phyloP scores from a whole-genome alignment of 1,139 yeast species.

The Suhomyces panamericanus region DNA sequence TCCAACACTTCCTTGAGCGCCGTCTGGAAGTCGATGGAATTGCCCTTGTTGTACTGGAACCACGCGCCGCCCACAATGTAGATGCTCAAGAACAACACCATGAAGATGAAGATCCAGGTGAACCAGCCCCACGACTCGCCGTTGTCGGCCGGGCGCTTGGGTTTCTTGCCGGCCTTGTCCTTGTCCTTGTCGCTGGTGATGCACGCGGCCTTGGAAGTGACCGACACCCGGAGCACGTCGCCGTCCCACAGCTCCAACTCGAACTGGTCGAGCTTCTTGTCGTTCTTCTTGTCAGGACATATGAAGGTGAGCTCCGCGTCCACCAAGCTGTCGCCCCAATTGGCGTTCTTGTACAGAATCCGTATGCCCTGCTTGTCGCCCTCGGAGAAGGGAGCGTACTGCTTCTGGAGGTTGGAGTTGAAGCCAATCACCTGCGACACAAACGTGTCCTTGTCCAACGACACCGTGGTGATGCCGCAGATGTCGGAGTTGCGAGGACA shows the following conservation, averaged over 20 bases:
- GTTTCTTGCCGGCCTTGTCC: slow-evolving; percentile 21
- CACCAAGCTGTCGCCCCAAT: slow-evolving; percentile 68
- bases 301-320: slow-evolving; percentile 52
- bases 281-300: slow-evolving; percentile 39
- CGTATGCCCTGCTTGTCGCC: slow-evolving; percentile 41
- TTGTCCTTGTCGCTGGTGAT: slow-evolving; percentile 29
- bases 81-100: slow-evolving; percentile 65
- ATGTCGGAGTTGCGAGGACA: slow-evolving; percentile 73
- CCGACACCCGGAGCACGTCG: slow-evolving; percentile 24
- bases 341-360: slow-evolving; percentile 53
- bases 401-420: slow-evolving; percentile 38
- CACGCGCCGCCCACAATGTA: slow-evolving; percentile 82
- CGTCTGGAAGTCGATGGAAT: slow-evolving; percentile 50
- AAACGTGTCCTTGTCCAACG: slow-evolving; percentile 45
- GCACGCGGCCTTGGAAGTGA: slow-evolving; percentile 42
- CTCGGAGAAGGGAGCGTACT: slow-evolving; percentile 19
- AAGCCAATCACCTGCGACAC: slow-evolving; percentile 59
- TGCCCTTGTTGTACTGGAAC: slow-evolving; percentile 60
- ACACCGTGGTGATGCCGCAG: slow-evolving; percentile 62
- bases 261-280: slow-evolving; percentile 21
- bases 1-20: slow-evolving; percentile 75
- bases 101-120: slow-evolving; percentile 68
- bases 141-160: slow-evolving; percentile 28
- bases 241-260: slow-evolving; percentile 36
- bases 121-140: slow-evolving; percentile 74